Evolutionary conservation across 306 rosid genomes (phyloP), one percentile per base, ranked within the genome.

Genomic region (Citrullus mucosospermus): DNA sequence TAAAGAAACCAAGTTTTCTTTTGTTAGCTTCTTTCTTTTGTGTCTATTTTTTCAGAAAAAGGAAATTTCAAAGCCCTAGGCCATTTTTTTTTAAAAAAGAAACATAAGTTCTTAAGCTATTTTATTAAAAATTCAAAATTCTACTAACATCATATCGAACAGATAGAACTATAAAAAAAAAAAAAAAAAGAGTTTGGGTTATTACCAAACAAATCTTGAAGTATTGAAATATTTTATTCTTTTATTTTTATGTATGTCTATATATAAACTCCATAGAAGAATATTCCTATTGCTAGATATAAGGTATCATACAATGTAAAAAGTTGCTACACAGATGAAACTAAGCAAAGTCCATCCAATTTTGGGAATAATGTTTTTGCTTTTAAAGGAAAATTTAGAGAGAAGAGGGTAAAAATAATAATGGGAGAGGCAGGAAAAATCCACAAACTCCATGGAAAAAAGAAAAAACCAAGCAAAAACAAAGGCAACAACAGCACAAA

Each of bases 341-440:
- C 77, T 72, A 72, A 72, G 60, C 60, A 72, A 70, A 48, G 41
- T 20, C n/a, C 56, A 72, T 28, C 77, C 77, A 72, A 70, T 44
- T 22, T 67, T 70, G n/a, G 76, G 58, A 22, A 69, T 69, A 22
- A 69, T 69, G 18, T 69, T 38, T 43, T 32, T 69, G 36, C n/a
- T 44, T 69, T 16, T 34, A 25, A 25, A 59, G 13, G 43, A 63
- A n/a, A 70, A 32, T 46, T 69, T 44, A 39, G 32, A 44, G 56
- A 44, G 56, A 25, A 43, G 4, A n/a, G 54, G 9, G 74, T 61
- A 30, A 61, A 61, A 61, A 13, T 61, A 66, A 8, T 39, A 66
- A 67, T 67, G 32, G 30, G 28, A 48, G 54, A 48, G 74, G 53
- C 53, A 67, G 32, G 10, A 69, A n/a, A 48, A 20, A 25, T 69